Conservation (phyloP, 2,329 filamentous ascomycete genomes). For the Pseudocercospora cruenta region DNA sequence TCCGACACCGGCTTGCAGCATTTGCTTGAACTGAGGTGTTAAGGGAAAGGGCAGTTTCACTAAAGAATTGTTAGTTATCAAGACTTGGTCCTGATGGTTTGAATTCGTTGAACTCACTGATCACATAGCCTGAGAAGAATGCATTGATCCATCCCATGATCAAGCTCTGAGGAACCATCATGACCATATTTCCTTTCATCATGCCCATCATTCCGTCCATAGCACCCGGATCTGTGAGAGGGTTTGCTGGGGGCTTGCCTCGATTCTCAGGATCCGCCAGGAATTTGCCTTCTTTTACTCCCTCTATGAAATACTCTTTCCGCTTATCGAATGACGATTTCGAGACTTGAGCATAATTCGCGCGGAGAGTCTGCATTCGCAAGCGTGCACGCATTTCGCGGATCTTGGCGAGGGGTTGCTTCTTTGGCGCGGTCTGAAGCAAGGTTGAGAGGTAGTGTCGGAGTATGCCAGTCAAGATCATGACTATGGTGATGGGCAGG, state of each 20-base stretch:
- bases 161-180: constrained; percentile 98
- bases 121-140: constrained; percentile 97
- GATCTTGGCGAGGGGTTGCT: constrained; percentile 71
- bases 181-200: constrained; percentile 99
- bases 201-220: constrained; percentile 99
- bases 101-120: constrained; percentile 64
- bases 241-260: constrained; percentile 87
- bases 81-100: background rate
- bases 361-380: constrained; percentile 81
- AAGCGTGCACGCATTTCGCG: constrained; percentile 83
- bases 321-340: constrained; percentile 75
- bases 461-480: constrained; percentile 94
- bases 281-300: constrained; percentile 83
- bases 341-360: constrained; percentile 79
- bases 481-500: constrained; percentile 94
- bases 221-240: constrained; percentile 89
- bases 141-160: constrained; percentile 99
- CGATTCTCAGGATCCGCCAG: constrained; percentile 85
- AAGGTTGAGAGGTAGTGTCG: constrained; percentile 96
- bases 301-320: constrained; percentile 77
- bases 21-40: constrained; percentile 98
- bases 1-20: constrained; percentile 95
- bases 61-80: constrained; percentile 36
- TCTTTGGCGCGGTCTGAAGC: constrained; percentile 83
- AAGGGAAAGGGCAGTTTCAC: constrained; percentile 98